phyloP scores from a whole-genome alignment of 2,329 filamentous ascomycete species.

The Verticillium zaregamsianum region DNA sequence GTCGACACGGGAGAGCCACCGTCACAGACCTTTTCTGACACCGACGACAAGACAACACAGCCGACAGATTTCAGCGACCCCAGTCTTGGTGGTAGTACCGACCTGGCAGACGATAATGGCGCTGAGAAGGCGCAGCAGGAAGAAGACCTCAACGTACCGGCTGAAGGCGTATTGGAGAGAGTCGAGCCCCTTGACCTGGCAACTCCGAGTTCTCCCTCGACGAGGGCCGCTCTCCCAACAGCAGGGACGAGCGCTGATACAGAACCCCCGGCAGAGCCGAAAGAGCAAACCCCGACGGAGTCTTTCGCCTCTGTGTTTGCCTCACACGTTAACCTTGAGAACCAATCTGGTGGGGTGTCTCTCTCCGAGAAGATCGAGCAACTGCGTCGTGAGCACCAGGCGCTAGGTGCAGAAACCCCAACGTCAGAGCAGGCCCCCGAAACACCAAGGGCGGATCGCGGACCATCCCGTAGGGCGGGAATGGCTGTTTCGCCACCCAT shows the following conservation, averaged over 20 bases:
- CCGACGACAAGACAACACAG: conserved; percentile 42
- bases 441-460: conserved; percentile 27
- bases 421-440: conserved; percentile 13
- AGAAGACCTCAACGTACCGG: conserved; percentile 19
- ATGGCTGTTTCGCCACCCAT: conserved; percentile 47
- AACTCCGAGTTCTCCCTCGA: conserved; percentile 26
- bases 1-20: conserved; percentile 44
- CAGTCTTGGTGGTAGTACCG: not conserved
- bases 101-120: conserved; percentile 1
- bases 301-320: not conserved
- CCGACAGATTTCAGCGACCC: conserved; percentile 32
- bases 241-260: not conserved
- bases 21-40: conserved; percentile 40
- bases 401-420: conserved; percentile 13
- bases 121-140: conserved; percentile 13
- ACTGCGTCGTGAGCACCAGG: conserved; percentile 45
- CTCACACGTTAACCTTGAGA: not conserved
- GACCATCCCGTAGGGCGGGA: conserved; percentile 39
- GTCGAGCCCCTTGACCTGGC: conserved; percentile 49
- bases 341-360: conserved; percentile 12
- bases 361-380: conserved; percentile 46
- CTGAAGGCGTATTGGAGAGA: conserved; percentile 36
- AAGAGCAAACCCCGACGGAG: not conserved
- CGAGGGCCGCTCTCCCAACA: not conserved
- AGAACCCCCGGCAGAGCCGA: not conserved